A percentile compares a stretch with the other conserved stretches of the same genome.
These are phyloP conservation scores for Kappamyces sp. DNA, from an alignment of 192 early-diverging fungal genomes.

Conservation along the genomic window DNA sequence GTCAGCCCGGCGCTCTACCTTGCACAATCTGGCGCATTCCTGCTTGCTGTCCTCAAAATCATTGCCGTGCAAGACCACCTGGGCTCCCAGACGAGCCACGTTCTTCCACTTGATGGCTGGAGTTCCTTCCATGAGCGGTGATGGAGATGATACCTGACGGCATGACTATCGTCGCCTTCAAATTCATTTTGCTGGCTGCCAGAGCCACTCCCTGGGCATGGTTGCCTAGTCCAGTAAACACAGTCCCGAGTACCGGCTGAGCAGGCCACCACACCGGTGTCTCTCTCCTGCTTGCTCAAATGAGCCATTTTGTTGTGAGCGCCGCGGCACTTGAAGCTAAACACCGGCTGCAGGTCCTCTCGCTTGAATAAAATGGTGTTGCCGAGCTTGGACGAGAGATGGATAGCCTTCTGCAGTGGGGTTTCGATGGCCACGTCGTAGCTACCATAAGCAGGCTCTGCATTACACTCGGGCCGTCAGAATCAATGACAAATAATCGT, in stretches of 20 bases:
- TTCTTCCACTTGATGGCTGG: slow-evolving; percentile 82
- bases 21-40: slow-evolving; percentile 59
- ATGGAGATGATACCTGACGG: slow-evolving; percentile 42
- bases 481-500: slow-evolving; percentile 90
- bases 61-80: slow-evolving; percentile 81
- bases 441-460: not conserved
- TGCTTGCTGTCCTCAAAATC: slow-evolving; percentile 94
- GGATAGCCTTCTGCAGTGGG: slow-evolving; percentile 75
- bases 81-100: slow-evolving; percentile 81
- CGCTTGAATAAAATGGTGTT: slow-evolving; percentile 83
- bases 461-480: slow-evolving; percentile 88
- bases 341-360: slow-evolving; percentile 95
- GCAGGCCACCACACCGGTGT: slow-evolving; percentile 88
- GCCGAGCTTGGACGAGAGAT: slow-evolving; percentile 64
- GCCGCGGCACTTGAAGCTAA: slow-evolving; percentile 97
- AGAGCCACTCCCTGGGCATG: slow-evolving; percentile 91
- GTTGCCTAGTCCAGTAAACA: slow-evolving; percentile 45
- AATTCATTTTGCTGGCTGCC: slow-evolving; percentile 84
- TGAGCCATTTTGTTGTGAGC: slow-evolving; percentile 92
- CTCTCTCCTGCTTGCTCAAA: slow-evolving; percentile 68
- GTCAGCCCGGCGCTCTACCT: slow-evolving; percentile 10
- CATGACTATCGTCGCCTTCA: slow-evolving; percentile 98
- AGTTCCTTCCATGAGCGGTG: slow-evolving; percentile 23
- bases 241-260: slow-evolving; percentile 56
- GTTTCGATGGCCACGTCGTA: slow-evolving; percentile 87